Conservation (phyloP, 148 eudicot genomes). For the Camellia granthamiana region DNA sequence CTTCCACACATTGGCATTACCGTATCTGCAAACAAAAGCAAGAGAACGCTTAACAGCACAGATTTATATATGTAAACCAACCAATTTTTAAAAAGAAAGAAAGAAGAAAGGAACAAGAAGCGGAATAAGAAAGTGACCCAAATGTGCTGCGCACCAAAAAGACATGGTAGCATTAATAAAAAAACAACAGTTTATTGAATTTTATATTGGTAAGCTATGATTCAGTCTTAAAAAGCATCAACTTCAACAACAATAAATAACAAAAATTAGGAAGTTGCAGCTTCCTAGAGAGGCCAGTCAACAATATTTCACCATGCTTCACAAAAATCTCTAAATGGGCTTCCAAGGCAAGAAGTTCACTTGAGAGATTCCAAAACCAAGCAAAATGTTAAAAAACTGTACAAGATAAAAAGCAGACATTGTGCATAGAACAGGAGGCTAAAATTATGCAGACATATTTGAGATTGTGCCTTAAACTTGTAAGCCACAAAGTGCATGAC, state of each 20-base stretch:
- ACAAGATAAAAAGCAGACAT: background rate
- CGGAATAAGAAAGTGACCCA: constrained; percentile 5
- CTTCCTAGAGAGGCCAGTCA: background rate
- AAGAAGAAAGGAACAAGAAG: background rate
- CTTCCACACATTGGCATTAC: constrained; percentile 94
- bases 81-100: background rate
- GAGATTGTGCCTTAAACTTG: background rate
- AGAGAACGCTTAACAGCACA: background rate
- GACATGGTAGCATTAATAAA: background rate
- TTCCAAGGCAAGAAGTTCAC: too few relatives aligned
- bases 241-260: background rate
- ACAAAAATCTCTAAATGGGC: too few relatives aligned
- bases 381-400: background rate
- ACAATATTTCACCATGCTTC: too few relatives aligned
- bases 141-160: background rate
- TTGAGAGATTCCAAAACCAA: background rate
- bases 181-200: background rate
- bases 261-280: background rate
- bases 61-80: background rate
- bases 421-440: background rate
- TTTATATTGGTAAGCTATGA: background rate
- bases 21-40: constrained; percentile 55
- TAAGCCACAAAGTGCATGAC: background rate
- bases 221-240: background rate
- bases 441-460: background rate